Percentiles rank a stretch among this genome's conserved stretches.
Evolutionary conservation across 2,329 filamentous ascomycete species (phyloP).

Genomic region (Clarireedia sp.): DNA sequence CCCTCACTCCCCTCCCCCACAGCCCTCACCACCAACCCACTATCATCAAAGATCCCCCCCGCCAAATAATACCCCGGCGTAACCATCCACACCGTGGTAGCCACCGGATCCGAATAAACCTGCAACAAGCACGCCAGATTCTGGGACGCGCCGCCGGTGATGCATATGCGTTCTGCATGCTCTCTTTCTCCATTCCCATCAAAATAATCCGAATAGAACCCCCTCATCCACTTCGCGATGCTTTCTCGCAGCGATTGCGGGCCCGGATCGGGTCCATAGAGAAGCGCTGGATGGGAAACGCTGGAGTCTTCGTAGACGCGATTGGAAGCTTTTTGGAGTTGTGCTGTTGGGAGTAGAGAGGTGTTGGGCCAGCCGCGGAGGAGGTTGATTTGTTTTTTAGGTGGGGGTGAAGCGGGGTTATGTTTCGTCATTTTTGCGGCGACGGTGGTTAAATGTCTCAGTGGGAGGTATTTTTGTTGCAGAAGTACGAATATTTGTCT

Average conservation of each 20-base stretch:
- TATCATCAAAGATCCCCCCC: slow-evolving; percentile 77
- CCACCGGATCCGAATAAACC: slow-evolving; percentile 70
- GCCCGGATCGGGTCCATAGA: slow-evolving; percentile 74
- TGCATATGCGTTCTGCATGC: slow-evolving; percentile 53
- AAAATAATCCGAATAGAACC: slow-evolving; percentile 28
- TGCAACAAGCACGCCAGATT: slow-evolving; percentile 69
- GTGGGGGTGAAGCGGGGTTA: background rate
- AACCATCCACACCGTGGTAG: slow-evolving; percentile 75
- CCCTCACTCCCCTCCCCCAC: slow-evolving; percentile 74
- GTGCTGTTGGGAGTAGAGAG: slow-evolving; percentile 30
- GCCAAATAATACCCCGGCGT: slow-evolving; percentile 80
- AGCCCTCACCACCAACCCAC: slow-evolving; percentile 63
- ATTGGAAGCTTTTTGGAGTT: slow-evolving; percentile 36
- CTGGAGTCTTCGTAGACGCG: slow-evolving; percentile 52
- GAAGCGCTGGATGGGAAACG: slow-evolving; percentile 55
- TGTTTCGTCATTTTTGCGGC: background rate
- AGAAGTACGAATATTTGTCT: no score
- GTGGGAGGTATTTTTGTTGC: no score
- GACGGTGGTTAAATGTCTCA: background rate
- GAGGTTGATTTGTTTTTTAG: slow-evolving; percentile 46
- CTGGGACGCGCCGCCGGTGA: slow-evolving; percentile 81
- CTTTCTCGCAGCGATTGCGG: slow-evolving; percentile 60
- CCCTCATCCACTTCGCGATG: slow-evolving; percentile 64
- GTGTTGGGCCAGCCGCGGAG: slow-evolving; percentile 58
- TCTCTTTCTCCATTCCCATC: background rate